Evolutionary conservation across 2,329 filamentous ascomycete species (phyloP).

Genomic region (Diaporthe aspalathi): DNA sequence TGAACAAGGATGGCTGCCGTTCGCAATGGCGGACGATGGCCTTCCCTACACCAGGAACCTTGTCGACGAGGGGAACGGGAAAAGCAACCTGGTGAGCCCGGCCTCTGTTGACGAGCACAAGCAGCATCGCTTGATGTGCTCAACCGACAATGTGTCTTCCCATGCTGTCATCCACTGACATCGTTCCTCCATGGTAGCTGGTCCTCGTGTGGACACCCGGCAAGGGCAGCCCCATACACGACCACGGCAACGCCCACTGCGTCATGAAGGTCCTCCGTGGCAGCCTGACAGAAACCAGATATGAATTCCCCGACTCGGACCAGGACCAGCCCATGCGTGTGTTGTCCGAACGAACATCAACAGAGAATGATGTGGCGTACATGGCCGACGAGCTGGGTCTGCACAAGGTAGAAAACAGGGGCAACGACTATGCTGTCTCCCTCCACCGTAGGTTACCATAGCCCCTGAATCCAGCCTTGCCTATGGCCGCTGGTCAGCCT

Average conservation of each 20-base stretch:
- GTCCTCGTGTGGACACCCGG: constrained; percentile 91
- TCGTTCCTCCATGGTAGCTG: constrained; percentile 63
- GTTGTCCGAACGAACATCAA: constrained; percentile 75
- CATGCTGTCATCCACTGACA: constrained; percentile 39
- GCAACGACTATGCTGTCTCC: constrained; percentile 82
- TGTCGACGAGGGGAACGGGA: constrained; percentile 86
- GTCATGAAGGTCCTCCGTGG: constrained; percentile 91
- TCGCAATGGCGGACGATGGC: constrained; percentile 77
- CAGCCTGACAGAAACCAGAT: constrained; percentile 82
- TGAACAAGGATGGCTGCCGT: constrained; percentile 77
- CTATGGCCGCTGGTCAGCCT: constrained; percentile 15
- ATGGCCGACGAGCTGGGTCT: constrained; percentile 92
- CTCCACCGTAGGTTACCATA: constrained; percentile 71
- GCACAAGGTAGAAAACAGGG: constrained; percentile 83
- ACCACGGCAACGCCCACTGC: constrained; percentile 90
- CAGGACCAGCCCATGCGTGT: constrained; percentile 67
- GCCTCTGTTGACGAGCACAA: not conserved
- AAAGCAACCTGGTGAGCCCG: constrained; percentile 61
- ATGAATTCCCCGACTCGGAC: constrained; percentile 72
- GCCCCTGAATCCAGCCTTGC: constrained; percentile 41
- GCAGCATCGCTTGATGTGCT: not conserved
- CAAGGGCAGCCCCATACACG: constrained; percentile 86
- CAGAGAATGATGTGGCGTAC: constrained; percentile 82
- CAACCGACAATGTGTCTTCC: not conserved
- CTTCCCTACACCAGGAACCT: constrained; percentile 87